Base-by-base conservation (phyloP, 495 filamentous ascomycete genomes). In the Hyaloscypha bicolor region DNA sequence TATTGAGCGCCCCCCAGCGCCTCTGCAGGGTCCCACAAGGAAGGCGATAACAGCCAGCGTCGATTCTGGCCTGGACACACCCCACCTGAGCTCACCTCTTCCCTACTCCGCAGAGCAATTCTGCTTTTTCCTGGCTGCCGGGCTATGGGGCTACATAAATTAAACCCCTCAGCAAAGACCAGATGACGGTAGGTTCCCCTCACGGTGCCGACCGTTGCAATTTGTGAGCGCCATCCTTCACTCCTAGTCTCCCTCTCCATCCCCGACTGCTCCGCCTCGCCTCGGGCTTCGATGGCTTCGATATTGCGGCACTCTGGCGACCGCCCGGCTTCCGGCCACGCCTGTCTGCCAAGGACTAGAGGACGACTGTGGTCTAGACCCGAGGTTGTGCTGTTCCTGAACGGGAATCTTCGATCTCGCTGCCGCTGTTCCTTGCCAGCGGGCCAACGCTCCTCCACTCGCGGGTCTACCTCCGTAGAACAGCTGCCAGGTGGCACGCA, bases 1-100 rank as follows among this genome's bases (percentile, higher is more conserved):
- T 68, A 68, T 68, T 68, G 65, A 63, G 63, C 59, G 65, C 65
- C 64, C 22, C 22, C 53, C 53, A 31, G 37, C 59, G 59, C 33
- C 59, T 19, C 33, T 9, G 12, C 59, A 37, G 39, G 59, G 37
- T 39, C 14, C 14, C 12, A 31, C 59, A 37, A 21, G 59, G 37
- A 42, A 42, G 22, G 11, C 25, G 59, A 61, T 61, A 61, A 61
- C 59, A 61, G 59, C 59, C 59, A 45, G 59, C 45, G 59, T 29
- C 19, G 14, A 29, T 29, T 29, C 29, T 59, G 30, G 56, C 25
- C 25, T 25, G 25, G 25, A 25, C 25, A 14, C 1, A 19, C 6
- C 30, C 30, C 30, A 33, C 56, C 30, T 16, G 30, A 4, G 42
- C 56, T 35, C 9, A 37, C 56, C 5, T 9, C 35, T n/a, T 59